A percentile compares a stretch with the other conserved stretches of the same genome.
phyloP scores from a whole-genome alignment of 2,329 filamentous ascomycete genomes.

The Sporothrix curviconia region DNA sequence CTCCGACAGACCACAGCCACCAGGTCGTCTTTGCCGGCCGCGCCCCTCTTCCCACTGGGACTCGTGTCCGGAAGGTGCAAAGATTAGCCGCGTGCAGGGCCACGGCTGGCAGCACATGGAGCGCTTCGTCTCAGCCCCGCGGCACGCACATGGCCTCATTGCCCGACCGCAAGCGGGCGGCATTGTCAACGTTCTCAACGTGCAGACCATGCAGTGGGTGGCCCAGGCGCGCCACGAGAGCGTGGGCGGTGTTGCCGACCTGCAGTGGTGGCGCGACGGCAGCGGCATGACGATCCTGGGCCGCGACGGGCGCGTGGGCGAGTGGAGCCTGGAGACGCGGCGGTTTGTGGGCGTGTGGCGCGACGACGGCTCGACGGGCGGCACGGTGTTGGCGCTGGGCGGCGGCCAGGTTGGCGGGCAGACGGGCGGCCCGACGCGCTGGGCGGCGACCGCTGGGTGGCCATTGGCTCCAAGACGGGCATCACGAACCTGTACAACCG shows the following conservation, averaged over 20 bases:
- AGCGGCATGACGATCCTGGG: slow-evolving; percentile 75
- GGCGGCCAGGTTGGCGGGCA: slow-evolving; percentile 36
- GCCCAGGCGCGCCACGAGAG: slow-evolving; percentile 76
- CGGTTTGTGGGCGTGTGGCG: slow-evolving; percentile 76
- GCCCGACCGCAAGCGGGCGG: slow-evolving; percentile 85
- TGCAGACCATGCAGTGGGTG: slow-evolving; percentile 78
- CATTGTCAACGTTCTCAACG: slow-evolving; percentile 76
- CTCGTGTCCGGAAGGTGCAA: slow-evolving; percentile 69
- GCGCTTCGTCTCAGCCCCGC: slow-evolving; percentile 76
- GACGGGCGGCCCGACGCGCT: slow-evolving; percentile 49
- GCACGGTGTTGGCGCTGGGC: slow-evolving; percentile 74
- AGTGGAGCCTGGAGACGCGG: slow-evolving; percentile 67
- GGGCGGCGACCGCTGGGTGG: slow-evolving; percentile 83
- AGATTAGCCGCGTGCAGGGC: slow-evolving; percentile 68
- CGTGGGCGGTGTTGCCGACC: slow-evolving; percentile 77
- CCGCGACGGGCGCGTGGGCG: slow-evolving; percentile 81
- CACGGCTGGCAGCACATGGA: slow-evolving; percentile 89
- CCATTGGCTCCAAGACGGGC: slow-evolving; percentile 76
- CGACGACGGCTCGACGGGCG: slow-evolving; percentile 83
- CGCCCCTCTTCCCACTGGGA: slow-evolving; percentile 97
- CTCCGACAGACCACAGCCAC: slow-evolving; percentile 36
- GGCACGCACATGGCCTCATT: slow-evolving; percentile 80
- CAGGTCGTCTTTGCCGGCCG: slow-evolving; percentile 85
- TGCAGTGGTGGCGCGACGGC: slow-evolving; percentile 85
- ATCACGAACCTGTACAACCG: slow-evolving; percentile 94